Evolutionary conservation across 164 flowering plant species (phyloP), one percentile per base, ranked within the genome.

Genomic region (Aristolochia californica): DNA sequence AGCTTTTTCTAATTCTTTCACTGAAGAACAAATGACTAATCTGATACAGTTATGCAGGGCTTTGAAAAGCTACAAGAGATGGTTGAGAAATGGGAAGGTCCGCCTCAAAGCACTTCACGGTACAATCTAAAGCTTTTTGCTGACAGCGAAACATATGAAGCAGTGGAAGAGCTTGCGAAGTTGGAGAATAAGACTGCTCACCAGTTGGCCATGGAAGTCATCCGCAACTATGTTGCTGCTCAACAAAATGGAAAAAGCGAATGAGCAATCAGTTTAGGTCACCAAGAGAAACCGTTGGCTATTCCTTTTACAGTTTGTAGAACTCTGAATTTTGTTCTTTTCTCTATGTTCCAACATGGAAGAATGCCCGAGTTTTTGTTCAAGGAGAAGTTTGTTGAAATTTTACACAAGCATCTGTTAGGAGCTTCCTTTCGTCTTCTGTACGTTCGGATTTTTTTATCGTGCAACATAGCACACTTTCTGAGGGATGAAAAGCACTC

Each of bases 1-100:
- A 34, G 10, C 40, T 34, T 9, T 34, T 5, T 34, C 40, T 12
- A 34, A 5, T 34, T 34, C 11, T 34, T 34, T 4, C 10, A 7
- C 10, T 34, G 40, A 34, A 34, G 40, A 34, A 34, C 40, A 5
- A 34, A 34, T 34, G 40, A 34, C 40, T 1, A 3, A 34, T 8
- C 10, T 34, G 9, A 7, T 27, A 50, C 53, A 55, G 10, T 56
- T 12, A 28, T 60, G 47, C 77, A 94, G 99, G 99, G 97, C 45
- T 87, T 85, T 62, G 95, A 85, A 72, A 82, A 80, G 57, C 88
- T 94, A 27, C 66, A 78, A 49, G 91, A 79, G 65, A 58, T 75
- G 60, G 90, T 90, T 45, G 87, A 84, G 24, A 86, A 79, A 52
- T 94, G 96, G 91, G 83, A 81, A 52, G 87, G 88, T 49, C 60